phyloP scores from a whole-genome alignment of 257 asterid species.

The Lantana camara region DNA sequence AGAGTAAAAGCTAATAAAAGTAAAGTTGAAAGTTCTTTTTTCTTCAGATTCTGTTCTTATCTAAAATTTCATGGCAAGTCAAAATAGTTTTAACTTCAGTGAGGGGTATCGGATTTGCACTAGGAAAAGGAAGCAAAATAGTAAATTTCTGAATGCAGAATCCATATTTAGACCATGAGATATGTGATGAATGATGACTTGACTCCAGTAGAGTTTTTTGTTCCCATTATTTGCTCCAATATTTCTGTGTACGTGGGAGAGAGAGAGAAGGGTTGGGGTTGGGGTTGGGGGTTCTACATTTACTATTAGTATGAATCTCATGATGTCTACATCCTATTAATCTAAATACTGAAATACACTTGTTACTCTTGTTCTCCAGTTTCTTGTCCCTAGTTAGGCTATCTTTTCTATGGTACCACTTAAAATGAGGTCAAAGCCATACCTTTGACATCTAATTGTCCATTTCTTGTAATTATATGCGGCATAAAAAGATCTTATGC shows the following conservation, averaged over 20 bases:
- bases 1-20: constrained; percentile 16
- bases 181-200: not conserved
- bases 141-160: not conserved
- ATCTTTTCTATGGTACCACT: constrained; percentile 5
- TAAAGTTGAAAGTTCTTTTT: not conserved
- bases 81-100: not conserved
- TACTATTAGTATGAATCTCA: too few relatives aligned
- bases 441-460: not conserved
- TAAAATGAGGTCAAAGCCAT: not conserved
- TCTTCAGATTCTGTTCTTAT: not conserved
- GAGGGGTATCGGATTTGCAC: not conserved
- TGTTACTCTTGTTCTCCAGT: too few relatives aligned
- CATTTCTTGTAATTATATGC: not conserved
- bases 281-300: not conserved
- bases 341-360: too few relatives aligned
- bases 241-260: not conserved
- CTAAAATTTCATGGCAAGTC: constrained; percentile 20
- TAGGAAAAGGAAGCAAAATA: not conserved
- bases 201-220: constrained; percentile 6
- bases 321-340: too few relatives aligned
- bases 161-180: not conserved
- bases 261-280: too few relatives aligned
- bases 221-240: not conserved
- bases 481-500: not conserved
- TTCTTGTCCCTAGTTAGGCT: not conserved